phyloP scores from a whole-genome alignment of 73 alveolate species.

The Tetrahymena elliotti region DNA sequence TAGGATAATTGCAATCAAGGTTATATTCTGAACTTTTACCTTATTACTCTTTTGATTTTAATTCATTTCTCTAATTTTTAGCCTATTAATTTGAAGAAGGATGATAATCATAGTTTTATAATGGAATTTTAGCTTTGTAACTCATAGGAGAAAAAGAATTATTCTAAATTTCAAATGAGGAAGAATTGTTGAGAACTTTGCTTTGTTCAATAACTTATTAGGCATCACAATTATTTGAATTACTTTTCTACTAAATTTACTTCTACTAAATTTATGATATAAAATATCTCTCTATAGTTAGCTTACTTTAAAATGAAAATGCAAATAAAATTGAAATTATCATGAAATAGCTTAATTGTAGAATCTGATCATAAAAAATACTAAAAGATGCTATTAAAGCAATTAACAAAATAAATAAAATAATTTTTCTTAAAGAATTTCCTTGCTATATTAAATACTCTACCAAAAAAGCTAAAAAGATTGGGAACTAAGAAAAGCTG shows the following conservation, averaged over 20 bases:
- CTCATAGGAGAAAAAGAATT: background rate
- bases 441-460: background rate
- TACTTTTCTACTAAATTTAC: too few species aligned
- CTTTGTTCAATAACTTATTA: background rate
- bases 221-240: background rate
- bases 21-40: background rate
- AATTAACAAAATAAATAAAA: too few species aligned
- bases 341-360: background rate
- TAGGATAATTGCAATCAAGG: background rate
- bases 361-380: background rate
- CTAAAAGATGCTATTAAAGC: background rate
- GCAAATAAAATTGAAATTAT: background rate
- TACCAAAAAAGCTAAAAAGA: background rate
- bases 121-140: background rate
- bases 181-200: background rate
- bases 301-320: background rate
- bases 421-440: background rate
- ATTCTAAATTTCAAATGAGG: too few species aligned
- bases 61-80: background rate
- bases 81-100: background rate
- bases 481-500: background rate
- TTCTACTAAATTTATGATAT: background rate
- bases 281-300: too few species aligned
- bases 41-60: background rate
- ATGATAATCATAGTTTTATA: background rate